Evolutionary conservation across 208 protist genomes (phyloP), one percentile per base, ranked within the genome.

Genomic region (Leishmania arabica): DNA sequence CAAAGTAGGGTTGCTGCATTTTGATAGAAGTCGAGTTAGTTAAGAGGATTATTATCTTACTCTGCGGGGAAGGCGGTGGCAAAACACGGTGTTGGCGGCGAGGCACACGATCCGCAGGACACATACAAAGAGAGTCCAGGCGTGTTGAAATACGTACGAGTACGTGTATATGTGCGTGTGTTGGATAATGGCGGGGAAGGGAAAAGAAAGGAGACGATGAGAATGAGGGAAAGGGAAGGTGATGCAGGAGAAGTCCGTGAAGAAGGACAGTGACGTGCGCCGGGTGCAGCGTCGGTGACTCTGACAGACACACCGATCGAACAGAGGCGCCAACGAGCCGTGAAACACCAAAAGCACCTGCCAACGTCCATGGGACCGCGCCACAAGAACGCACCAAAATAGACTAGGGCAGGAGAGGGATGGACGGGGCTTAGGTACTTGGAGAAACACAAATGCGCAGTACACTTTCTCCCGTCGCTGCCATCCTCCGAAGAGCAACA

Each of bases 1-100:
- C 80, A 81, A 91, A 93, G 78, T 93, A 95, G 4, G 84, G 78
- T 65, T 81, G 86, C 80, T 95, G 92, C 92, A 93, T 93, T 47
- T 58, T 82, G 69, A 71, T 78, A 40, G 74, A 71, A 31, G 56
- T 78, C 54, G 60, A 42, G 65, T 80, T 69, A 49, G 64, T 80
- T 83, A 78, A 53, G 37, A 62, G 45, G 64, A 81, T 82, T 84
- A 78, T 72, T 75, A 77, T 45, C 78, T 81, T 87, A 83, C 77
- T 82, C 64, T 72, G 34, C 27, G 37, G 40, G 47, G 58, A 19
- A 49, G 34, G 31, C 15, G 31, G 62, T 24, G 37, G 15, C 27
- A 13, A 75, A 54, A 31, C 8, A 27, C 42, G 54, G 40, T 19
- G 58, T 31, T 45, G 19, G 34, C 19, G 13, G 37, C 69, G 69